Base-by-base conservation (phyloP, 83 land plant species). In the Isoetes engelmannii region DNA sequence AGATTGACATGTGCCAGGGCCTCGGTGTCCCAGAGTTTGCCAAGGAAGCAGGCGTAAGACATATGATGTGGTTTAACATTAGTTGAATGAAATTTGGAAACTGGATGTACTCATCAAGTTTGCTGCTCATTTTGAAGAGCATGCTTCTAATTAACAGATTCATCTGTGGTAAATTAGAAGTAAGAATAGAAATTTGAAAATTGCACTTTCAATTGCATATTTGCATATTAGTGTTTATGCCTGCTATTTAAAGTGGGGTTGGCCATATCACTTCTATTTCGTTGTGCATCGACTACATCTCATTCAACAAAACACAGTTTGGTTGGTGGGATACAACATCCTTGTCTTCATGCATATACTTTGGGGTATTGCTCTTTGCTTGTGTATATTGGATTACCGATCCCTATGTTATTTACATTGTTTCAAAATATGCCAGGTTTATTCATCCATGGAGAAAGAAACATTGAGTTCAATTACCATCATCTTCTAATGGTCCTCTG, bases 61-160 rank as follows among this genome's bases (percentile, higher is more conserved):
- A 86, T 81, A 53, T 80, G 73, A 56, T 96, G 92, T 67, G 96
- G 85, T 69, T 75, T 77, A 60, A 84, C 96, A 54, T 72, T 93
- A 49, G 86, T 93, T 43, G 86, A 93, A 69, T 93, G 98, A 95
- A 86, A 80, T 68, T 71, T 93, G 45, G 96, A 93, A 74, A 93
- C 98, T 43, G 98, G 98, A 5, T 83, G 98, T 20, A 93, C 98
- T 64, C 98, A 93, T 81, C 98, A 93, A 87, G 98, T 89, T 71
- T 17, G 53, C 53, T 8, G 8, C 8, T 50, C 10, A 50, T 8
- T 50, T 8, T 13, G 10, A 8, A 8, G 8, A 8, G 8, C 13
- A 8, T 13, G 15, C 61, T 58, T 15, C 20, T 15, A 58, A 6
- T 58, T 58, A 7, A 7, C 7, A 5, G 20, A 15, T 21, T 7